Evolutionary conservation across 306 rosid genomes (phyloP), one percentile per base, ranked within the genome.

Genomic region (Spatholobus suberectus): DNA sequence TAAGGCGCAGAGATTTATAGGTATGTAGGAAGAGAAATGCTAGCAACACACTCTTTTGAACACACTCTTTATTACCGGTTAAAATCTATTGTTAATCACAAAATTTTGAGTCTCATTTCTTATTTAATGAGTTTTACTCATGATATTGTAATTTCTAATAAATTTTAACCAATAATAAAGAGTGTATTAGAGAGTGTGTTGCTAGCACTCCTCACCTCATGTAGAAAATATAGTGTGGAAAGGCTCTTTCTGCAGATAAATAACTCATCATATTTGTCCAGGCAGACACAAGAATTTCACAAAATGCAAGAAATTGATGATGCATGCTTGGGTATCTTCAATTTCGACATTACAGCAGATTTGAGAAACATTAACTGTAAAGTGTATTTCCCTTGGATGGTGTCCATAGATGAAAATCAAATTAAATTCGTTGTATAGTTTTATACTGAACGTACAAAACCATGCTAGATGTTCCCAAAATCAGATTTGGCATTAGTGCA

Each of bases 391-490:
- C 29, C 44, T 24, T 38, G 51, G 32, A 15, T 8, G 23, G 15
- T 32, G 24, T 29, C 54, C 59, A 41, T 10, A 46, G 37, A 81
- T 21, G 13, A 43, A 75, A 35, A 21, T 21, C 21, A 34, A 26
- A 75, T 13, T 14, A 29, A 23, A 8, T n/a, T n/a, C n/a, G n/a
- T 2, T 13, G 3, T 18, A 10, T 37, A 35, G 21, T 76, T 52
- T 81, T 76, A 24, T 12, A 12, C 1, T 44, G n/a, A 78, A 24
- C 6, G 44, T 55, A 76, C 75, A 40, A 40, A 65, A 44, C n/a
- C 54, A 27, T 15, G 20, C 1, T 58, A 27, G 23, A 74, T 35
- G 57, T 44, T 73, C 12, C 12, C n/a, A 69, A 75, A 46, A 73
- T 52, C 20, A 5, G 38, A 41, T 47, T n/a, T 73, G 52, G 12